These are phyloP conservation scores for Pleurotus eryngii DNA, from an alignment of 768 basidiomycete genomes.

Conservation along the genomic window DNA sequence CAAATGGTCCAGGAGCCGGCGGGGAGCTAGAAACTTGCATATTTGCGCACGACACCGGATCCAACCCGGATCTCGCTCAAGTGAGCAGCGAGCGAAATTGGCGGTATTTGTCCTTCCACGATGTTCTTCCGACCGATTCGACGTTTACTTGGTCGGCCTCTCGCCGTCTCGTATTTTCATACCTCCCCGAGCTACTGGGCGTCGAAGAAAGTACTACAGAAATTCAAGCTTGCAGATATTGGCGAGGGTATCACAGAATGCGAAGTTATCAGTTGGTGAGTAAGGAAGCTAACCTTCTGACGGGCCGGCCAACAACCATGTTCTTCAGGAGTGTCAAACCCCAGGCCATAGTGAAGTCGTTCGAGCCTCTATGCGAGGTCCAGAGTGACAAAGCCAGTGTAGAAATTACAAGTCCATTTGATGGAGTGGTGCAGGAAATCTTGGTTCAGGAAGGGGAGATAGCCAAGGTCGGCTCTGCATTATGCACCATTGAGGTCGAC, in stretches of 20 bases:
- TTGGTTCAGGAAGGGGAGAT: conserved; percentile 79
- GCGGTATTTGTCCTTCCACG: conserved; percentile 17
- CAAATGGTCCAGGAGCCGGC: no score
- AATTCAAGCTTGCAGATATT: conserved; percentile 80
- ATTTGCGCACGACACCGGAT: not conserved
- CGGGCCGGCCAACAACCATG: conserved; percentile 4
- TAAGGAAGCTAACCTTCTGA: conserved; percentile 14
- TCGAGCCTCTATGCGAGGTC: conserved; percentile 79
- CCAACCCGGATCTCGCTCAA: conserved; percentile 6
- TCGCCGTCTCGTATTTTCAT: conserved; percentile 27
- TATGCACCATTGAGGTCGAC: conserved; percentile 82
- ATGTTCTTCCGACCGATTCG: conserved; percentile 34
- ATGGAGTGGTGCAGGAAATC: conserved; percentile 69
- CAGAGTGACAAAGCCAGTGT: conserved; percentile 91
- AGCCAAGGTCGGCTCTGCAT: conserved; percentile 75
- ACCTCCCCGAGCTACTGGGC: conserved; percentile 26
- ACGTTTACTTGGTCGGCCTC: conserved; percentile 27
- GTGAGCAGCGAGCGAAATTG: not conserved
- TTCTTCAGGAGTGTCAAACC: conserved; percentile 62
- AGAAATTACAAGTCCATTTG: conserved; percentile 85
- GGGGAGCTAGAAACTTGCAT: no score
- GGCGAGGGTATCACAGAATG: conserved; percentile 92
- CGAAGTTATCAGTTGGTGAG: conserved; percentile 79
- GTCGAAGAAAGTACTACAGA: conserved; percentile 39
- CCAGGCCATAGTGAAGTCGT: conserved; percentile 47